Conservation (phyloP, 768 basidiomycete species). For the Serpula lacrymans region DNA sequence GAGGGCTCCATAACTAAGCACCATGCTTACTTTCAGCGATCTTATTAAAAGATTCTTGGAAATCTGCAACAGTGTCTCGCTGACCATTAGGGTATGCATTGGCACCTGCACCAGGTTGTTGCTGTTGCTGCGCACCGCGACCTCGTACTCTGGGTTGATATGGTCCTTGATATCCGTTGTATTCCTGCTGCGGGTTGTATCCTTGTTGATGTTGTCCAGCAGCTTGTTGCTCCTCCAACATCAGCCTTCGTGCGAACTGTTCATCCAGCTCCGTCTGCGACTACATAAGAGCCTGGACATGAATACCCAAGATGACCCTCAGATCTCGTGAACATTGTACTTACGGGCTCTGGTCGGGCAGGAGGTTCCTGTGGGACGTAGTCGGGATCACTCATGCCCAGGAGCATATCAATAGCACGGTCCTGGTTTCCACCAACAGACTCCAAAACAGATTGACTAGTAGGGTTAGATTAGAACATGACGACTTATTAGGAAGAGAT, state of each 20-base stretch:
- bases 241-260: slow-evolving; percentile 68
- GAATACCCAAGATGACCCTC: neutral
- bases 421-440: slow-evolving; percentile 71
- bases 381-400: slow-evolving; percentile 85
- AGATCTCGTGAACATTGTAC: neutral
- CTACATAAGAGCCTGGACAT: slow-evolving; percentile 20
- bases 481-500: neutral
- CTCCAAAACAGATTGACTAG: slow-evolving; percentile 66
- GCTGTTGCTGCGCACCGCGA: slow-evolving; percentile 15
- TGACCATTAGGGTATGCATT: no score
- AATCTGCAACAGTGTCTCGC: slow-evolving; percentile 58
- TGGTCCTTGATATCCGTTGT: neutral
- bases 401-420: slow-evolving; percentile 68
- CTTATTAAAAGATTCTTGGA: slow-evolving; percentile 72
- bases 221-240: slow-evolving; percentile 54
- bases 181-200: neutral
- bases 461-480: slow-evolving; percentile 1
- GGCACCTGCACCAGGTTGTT: slow-evolving; percentile 12
- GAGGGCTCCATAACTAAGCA: neutral
- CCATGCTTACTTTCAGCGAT: slow-evolving; percentile 69
- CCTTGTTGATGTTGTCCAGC: slow-evolving; percentile 10
- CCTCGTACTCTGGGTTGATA: slow-evolving; percentile 20
- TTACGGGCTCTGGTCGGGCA: slow-evolving; percentile 17
- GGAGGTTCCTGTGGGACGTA: slow-evolving; percentile 37
- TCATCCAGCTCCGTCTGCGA: slow-evolving; percentile 76